Evolutionary conservation across 441 rosid species (phyloP), one percentile per base, ranked within the genome.

Genomic region (Omphalea diandra): DNA sequence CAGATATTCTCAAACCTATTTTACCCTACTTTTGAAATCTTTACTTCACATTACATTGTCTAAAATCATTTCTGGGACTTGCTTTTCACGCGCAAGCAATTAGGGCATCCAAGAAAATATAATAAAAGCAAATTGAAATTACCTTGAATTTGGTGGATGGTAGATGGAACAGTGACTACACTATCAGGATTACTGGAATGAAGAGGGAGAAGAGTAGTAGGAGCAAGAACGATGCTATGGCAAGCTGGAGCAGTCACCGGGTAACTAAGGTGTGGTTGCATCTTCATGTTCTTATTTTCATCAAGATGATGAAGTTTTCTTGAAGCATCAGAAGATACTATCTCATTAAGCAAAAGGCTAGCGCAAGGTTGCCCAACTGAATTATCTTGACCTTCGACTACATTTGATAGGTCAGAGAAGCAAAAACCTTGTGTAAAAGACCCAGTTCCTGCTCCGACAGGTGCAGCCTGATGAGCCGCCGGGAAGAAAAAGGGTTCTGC

Each of bases 401-500:
- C 69, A 69, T 77, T 86, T 33, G 85, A 67, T 32, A 86, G 80
- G 63, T 90, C 95, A 59, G 89, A 73, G 81, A 83, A 82, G 59
- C 77, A 82, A 79, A 83, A 80, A 24, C 87, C 96, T 77, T 86
- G 87, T 17, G 78, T 68, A 38, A 75, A 80, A 64, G 70, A 32
- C 29, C 79, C 85, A 20, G 80, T 43, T 60, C 76, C 85, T 59
- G 72, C 80, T 11, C 70, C 85, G n/a, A n/a, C n/a, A 0, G 77
- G 54, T 40, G 44, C 65, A 29, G 67, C 1, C 35, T 74, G 88
- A 64, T 78, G 81, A 35, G 63, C 67, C 0, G 63, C 67, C 0
- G 87, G 92, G 46, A 83, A 81, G 78, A 86, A 82, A 69, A 87
- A 88, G n/a, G 90, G 80, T 53, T 90, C 96, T n/a, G n/a, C n/a